Conservation (phyloP, 371 early-diverging fungal genomes). For the Phascolomyces articulosus region DNA sequence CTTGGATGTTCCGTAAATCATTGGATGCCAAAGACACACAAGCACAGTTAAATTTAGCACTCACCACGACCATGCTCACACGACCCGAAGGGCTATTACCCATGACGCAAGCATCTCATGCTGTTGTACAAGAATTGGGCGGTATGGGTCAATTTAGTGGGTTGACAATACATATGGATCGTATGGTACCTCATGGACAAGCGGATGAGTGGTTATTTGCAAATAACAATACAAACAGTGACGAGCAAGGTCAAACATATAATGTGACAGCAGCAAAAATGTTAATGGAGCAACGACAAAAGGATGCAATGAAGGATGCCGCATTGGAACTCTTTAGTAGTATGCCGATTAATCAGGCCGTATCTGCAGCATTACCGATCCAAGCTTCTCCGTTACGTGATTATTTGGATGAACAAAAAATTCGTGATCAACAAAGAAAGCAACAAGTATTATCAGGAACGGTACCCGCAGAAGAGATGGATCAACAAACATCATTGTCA, state of each 20-base stretch:
- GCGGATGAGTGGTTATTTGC: neutral
- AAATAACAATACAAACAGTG: neutral
- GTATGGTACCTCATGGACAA: neutral
- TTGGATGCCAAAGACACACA: neutral
- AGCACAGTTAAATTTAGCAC: slow-evolving; percentile 1
- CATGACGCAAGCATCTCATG: slow-evolving; percentile 1
- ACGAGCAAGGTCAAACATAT: neutral
- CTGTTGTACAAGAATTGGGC: slow-evolving; percentile 13
- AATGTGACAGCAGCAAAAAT: neutral
- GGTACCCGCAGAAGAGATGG: too few species aligned
- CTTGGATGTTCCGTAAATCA: slow-evolving; percentile 1
- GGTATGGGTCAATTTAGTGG: slow-evolving; percentile 9
- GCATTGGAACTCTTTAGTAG: slow-evolving; percentile 30
- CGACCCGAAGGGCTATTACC: slow-evolving; percentile 14
- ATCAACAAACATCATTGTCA: neutral
- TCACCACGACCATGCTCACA: slow-evolving; percentile 1
- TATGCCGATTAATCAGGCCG: slow-evolving; percentile 35
- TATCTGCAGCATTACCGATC: slow-evolving; percentile 29
- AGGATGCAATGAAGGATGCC: slow-evolving; percentile 11
- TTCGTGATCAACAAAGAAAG: neutral
- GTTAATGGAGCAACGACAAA: slow-evolving; percentile 10
- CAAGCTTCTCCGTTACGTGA: slow-evolving; percentile 19
- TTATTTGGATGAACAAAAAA: neutral
- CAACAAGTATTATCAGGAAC: neutral
- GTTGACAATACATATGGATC: slow-evolving; percentile 4